Evolutionary conservation across 2,329 filamentous ascomycete species (phyloP).

Genomic region (Penicillium sp.): DNA sequence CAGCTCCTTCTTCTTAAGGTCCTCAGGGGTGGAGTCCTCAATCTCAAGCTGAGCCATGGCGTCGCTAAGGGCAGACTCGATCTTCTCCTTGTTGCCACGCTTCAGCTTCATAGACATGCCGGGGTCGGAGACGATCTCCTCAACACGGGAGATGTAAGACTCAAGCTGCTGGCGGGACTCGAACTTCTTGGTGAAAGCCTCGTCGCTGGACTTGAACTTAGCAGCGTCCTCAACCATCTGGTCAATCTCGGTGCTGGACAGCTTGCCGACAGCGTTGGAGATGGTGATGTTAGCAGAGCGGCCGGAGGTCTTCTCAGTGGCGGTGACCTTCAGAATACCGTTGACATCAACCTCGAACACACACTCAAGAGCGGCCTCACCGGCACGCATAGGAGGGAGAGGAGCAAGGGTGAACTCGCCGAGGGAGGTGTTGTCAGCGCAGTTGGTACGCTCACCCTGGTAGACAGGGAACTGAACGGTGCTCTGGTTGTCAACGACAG

Average conservation of each 20-base stretch:
- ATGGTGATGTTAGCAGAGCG: conserved; percentile 99
- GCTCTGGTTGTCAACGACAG: conserved; percentile 64
- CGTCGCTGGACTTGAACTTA: conserved; percentile 98
- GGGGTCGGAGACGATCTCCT: conserved; percentile 98
- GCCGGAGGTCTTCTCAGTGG: conserved; percentile 97
- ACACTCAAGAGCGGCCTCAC: conserved; percentile 93
- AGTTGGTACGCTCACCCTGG: conserved; percentile 97
- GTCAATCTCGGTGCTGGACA: conserved; percentile 91
- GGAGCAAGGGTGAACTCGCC: conserved; percentile 96
- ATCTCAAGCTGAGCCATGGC: conserved; percentile 98
- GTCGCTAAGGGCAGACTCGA: conserved; percentile 93
- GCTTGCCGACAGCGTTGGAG: conserved; percentile 98
- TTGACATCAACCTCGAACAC: conserved; percentile 99
- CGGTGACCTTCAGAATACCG: conserved; percentile 99
- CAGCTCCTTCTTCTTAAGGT: conserved; percentile 99
- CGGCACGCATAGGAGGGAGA: conserved; percentile 81
- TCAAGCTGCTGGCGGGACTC: conserved; percentile 99
- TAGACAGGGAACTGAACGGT: conserved; percentile 89
- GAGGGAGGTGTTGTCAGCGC: conserved; percentile 95
- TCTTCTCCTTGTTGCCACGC: conserved; percentile 99
- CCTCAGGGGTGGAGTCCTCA: conserved; percentile 85
- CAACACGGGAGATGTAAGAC: conserved; percentile 96
- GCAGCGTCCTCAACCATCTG: conserved; percentile 96
- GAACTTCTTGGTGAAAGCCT: conserved; percentile 99
- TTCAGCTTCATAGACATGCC: conserved; percentile 96